phyloP scores from a whole-genome alignment of 1,284 basidiomycete genomes.

The Ustilago crameri region DNA sequence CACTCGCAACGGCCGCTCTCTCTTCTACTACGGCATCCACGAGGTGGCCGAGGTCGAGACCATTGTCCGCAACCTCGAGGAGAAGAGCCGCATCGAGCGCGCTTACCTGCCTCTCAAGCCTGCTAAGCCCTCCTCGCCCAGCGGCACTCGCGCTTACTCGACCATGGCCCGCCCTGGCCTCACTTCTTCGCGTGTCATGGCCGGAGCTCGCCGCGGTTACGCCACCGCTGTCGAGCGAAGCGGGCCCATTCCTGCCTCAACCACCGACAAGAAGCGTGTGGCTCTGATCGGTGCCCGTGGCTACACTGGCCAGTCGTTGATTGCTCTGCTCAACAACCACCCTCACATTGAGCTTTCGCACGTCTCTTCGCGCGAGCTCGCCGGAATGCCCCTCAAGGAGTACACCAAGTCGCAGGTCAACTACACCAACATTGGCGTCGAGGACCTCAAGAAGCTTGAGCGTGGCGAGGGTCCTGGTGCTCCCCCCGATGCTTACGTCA shows the following conservation, averaged over 20 bases:
- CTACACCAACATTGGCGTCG: conserved; percentile 65
- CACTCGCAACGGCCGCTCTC: conserved; percentile 85
- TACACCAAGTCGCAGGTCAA: conserved; percentile 83
- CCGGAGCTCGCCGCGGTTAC: conserved; percentile 51
- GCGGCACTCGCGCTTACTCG: conserved; percentile 58
- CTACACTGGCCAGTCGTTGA: conserved; percentile 92
- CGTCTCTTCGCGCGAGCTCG: conserved; percentile 94
- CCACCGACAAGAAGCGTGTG: conserved; percentile 82
- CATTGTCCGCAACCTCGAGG: conserved; percentile 80
- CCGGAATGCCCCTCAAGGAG: conserved; percentile 80
- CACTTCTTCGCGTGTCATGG: conserved; percentile 70
- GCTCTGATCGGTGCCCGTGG: conserved; percentile 95
- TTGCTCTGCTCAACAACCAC: conserved; percentile 83
- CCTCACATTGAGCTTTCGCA: conserved; percentile 89
- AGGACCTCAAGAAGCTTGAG: conserved; percentile 66
- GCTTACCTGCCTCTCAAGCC: conserved; percentile 91
- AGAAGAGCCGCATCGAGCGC: conserved; percentile 84
- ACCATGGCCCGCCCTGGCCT: conserved; percentile 66
- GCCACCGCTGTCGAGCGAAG: conserved; percentile 71
- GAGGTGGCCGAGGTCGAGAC: conserved; percentile 89
- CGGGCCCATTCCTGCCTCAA: conserved; percentile 70
- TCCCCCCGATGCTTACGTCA: conserved; percentile 72
- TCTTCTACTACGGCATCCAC: conserved; percentile 98
- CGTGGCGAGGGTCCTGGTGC: conserved; percentile 60
- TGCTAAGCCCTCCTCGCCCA: conserved; percentile 72